Conservation (phyloP, 345 rosid genomes). For the Raphanus raphanistrum region DNA sequence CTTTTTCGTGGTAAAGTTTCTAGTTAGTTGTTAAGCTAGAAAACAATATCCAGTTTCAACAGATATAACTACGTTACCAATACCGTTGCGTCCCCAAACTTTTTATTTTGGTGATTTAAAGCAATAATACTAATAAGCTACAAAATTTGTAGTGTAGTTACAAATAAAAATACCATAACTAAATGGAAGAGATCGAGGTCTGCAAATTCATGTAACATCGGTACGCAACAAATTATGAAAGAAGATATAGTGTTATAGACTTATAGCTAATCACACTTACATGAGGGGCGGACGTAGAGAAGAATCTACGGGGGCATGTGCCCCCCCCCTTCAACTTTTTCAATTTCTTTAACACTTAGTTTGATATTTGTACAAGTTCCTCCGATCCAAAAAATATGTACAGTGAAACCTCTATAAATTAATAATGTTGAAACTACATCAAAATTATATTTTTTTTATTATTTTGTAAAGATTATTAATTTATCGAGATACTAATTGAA, state of each 20-base stretch:
- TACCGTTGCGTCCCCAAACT: slow-evolving; percentile 8
- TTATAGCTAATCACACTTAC: background rate
- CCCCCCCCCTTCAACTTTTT: no score
- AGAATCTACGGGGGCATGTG: no score
- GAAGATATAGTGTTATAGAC: background rate
- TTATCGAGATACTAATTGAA: no score
- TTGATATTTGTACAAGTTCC: no score
- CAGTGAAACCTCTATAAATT: no score
- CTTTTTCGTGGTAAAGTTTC: background rate
- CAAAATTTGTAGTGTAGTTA: background rate
- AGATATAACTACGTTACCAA: slow-evolving; percentile 27
- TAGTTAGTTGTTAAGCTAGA: slow-evolving; percentile 21
- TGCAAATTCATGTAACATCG: background rate
- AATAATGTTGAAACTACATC: no score
- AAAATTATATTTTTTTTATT: no score
- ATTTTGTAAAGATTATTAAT: no score
- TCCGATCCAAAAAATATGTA: no score
- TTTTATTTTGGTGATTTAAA: background rate
- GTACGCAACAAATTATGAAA: slow-evolving; percentile 19
- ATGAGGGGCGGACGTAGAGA: background rate
- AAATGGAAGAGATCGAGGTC: background rate
- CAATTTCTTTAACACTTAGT: no score
- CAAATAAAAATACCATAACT: background rate
- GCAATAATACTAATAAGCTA: background rate
- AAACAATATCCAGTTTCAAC: slow-evolving; percentile 9